Evolutionary conservation across 192 early-diverging fungal genomes (phyloP), one percentile per base, ranked within the genome.

Genomic region (Spizellomyces punctatus): DNA sequence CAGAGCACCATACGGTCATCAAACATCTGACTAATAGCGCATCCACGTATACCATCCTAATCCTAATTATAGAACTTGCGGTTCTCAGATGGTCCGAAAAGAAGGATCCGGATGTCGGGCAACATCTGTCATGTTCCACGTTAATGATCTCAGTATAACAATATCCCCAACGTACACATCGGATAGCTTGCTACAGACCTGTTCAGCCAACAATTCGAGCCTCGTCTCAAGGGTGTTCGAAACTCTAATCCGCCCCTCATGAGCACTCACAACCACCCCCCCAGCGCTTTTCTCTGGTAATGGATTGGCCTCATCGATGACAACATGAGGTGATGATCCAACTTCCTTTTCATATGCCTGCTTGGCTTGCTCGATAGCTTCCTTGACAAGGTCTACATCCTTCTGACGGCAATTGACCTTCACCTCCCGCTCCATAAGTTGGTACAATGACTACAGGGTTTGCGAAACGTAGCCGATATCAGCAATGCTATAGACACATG

Each of bases 191-290:
- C 27, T 56, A 7, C 54, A 56, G 67, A 63, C 69, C 0, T 55
- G 63, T 71, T 98, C 93, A 58, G 88, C 84, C 42, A 91, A 83
- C 67, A 98, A 85, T 10, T 89, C 90, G 69, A 99, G 79, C 48
- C 97, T 89, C n/a, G 91, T 85, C 78, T 94, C 93, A 64, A 96
- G 83, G 27, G 96, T 96, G 83, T 98, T 99, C 77, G 90, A 84
- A 55, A 94, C 87, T 45, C 83, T 83, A 74, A 96, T 95, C 48
- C 90, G 86, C 55, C 93, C 93, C 54, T 90, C 85, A 63, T 89
- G 76, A 19, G 88, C 89, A 59, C 86, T 82, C 14, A 96, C 81
- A 42, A 95, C 88, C 45, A 98, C 91, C 59, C 97, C 97, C 67
- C 97, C 97, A 71, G 93, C 86, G 73, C 92, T 91, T 27, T 81